Base-by-base conservation (phyloP, 257 asterid genomes). In the Forsythia suspensa region DNA sequence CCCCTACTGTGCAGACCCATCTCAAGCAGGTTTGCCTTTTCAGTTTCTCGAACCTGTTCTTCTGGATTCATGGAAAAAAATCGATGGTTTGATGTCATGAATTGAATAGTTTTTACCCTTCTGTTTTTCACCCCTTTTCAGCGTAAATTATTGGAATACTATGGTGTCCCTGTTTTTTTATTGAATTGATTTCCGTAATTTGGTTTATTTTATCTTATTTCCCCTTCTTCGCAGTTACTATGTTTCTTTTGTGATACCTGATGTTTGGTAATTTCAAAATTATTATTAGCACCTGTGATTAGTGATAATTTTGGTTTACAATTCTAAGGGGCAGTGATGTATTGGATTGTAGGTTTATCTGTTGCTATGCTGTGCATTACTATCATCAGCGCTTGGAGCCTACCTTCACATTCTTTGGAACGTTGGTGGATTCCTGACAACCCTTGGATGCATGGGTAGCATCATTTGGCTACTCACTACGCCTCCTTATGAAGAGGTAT, bases 391-490 rank as follows among this genome's bases (percentile, higher is more conserved):
- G 11, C 84, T 88, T 76, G 98, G 99, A 39, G 92, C 89, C 51
- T 96, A 96, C 83, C 88, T 91, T 76, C 99, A 96, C 85, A 87
- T 94, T 40, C 94, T 96, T 4, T 90, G 91, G 94, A 92, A 96
- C 75, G 80, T 94, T 29, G 99, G 99, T 57, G 99, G 99, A 41
- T 41, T 41, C 44, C 8, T 41, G 44, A 41, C 44, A 41, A 41
- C 7, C 44, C 0, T 41, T 41, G 7, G 44, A 41, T 41, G 44
- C 10, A 41, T 41, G 7, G 98, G 93, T 65, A 80, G 44, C 44
- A 41, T 41, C 44, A 6, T 6, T 41, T 41, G 44, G 44, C 44
- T 41, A 6, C 44, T 41, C 44, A 6, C 44, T 41, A 41, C 9
- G 44, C 44, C 44, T 41, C 44, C 10, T 41, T 7, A 41, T 41